Percentiles rank a stretch among this genome's conserved stretches.
phyloP scores from a whole-genome alignment of 1,284 basidiomycete species.

The Ganoderma resinaceum region DNA sequence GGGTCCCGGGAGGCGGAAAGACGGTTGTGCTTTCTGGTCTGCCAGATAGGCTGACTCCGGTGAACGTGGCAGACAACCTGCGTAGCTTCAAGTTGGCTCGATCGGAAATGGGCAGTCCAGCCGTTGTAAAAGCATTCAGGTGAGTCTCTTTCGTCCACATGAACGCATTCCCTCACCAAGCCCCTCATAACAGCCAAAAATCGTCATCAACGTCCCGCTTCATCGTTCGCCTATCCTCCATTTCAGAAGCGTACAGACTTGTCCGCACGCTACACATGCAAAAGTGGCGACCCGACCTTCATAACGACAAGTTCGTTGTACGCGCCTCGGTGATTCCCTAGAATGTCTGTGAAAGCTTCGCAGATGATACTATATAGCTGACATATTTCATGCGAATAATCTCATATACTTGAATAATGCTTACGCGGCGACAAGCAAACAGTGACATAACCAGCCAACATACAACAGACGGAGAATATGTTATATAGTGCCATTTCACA shows the following conservation, averaged over 20 bases:
- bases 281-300: slow-evolving; percentile 46
- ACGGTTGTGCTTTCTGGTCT: slow-evolving; percentile 69
- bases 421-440: neutral
- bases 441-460: neutral
- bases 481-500: slow-evolving; percentile 44
- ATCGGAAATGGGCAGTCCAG: slow-evolving; percentile 42
- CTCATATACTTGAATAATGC: neutral
- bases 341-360: slow-evolving; percentile 24
- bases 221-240: slow-evolving; percentile 58
- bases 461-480: neutral
- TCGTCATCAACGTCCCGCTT: slow-evolving; percentile 45
- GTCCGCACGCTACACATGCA: slow-evolving; percentile 70
- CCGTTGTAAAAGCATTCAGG: slow-evolving; percentile 58
- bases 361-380: neutral
- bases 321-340: slow-evolving; percentile 68
- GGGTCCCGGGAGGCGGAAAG: slow-evolving; percentile 52
- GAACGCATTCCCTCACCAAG: neutral
- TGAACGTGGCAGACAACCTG: slow-evolving; percentile 50
- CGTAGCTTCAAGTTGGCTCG: slow-evolving; percentile 52
- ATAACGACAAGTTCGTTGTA: slow-evolving; percentile 52
- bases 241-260: slow-evolving; percentile 71
- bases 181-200: neutral
- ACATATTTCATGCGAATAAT: slow-evolving; percentile 5
- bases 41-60: slow-evolving; percentile 51
- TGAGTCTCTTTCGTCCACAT: slow-evolving; percentile 42